phyloP scores from a whole-genome alignment of 2,329 filamentous ascomycete species.

The Aspergillus viridinutans region DNA sequence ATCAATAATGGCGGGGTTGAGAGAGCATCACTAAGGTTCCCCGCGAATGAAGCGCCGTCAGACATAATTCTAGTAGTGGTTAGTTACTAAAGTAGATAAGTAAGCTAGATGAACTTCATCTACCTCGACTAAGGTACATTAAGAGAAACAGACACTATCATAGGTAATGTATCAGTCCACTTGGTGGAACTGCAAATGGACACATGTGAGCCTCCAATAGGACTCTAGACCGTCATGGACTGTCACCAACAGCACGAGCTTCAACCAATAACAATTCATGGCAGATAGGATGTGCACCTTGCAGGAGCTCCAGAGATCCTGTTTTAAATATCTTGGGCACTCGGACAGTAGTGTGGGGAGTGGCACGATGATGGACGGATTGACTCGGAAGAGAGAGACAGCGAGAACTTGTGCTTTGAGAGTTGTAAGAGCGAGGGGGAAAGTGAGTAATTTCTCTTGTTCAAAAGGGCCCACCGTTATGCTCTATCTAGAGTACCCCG shows the following conservation, averaged over 20 bases:
- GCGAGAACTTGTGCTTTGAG: neutral
- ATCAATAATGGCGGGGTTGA: neutral
- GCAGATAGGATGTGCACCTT: neutral
- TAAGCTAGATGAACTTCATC: neutral
- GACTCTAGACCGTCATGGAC: neutral
- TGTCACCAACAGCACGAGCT: neutral
- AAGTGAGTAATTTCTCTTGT: neutral
- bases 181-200: neutral
- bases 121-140: neutral
- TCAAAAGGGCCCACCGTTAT: neutral
- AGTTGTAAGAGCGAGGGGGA: neutral
- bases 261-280: neutral
- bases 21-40: neutral
- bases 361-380: neutral
- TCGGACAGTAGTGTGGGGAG: neutral
- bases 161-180: neutral
- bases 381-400: neutral
- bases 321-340: neutral
- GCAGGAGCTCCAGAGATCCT: neutral
- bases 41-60: neutral
- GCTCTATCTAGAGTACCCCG: neutral
- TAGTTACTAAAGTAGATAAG: neutral
- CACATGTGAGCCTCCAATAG: neutral
- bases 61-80: neutral
- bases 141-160: too few relatives aligned